These are phyloP conservation scores for Penicillium crystallinum DNA, from an alignment of 495 filamentous ascomycete genomes.

Conservation along the genomic window DNA sequence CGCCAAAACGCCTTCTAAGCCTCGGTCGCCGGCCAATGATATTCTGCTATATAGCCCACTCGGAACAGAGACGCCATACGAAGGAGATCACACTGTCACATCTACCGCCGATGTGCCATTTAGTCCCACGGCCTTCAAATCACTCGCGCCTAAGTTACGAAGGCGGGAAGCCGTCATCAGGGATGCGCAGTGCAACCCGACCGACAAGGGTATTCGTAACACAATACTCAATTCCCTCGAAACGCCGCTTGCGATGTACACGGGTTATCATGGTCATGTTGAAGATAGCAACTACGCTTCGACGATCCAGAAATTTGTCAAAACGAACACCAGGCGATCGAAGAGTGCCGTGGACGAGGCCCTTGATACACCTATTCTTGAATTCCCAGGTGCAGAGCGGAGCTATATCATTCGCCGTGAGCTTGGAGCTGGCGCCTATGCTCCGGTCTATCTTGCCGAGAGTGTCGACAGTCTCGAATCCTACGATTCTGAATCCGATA, in stretches of 20 bases:
- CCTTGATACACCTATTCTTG: slow-evolving; percentile 60
- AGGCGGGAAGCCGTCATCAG: slow-evolving; percentile 61
- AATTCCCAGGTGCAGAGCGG: slow-evolving; percentile 54
- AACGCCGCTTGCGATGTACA: slow-evolving; percentile 64
- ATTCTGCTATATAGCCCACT: slow-evolving; percentile 32
- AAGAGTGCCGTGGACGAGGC: slow-evolving; percentile 47
- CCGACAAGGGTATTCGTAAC: slow-evolving; percentile 65
- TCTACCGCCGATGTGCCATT: slow-evolving; percentile 35
- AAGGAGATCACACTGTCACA: slow-evolving; percentile 26
- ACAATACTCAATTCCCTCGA: slow-evolving; percentile 68
- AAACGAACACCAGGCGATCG: slow-evolving; percentile 55
- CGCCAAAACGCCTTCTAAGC: slow-evolving; percentile 70
- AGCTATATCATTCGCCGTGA: slow-evolving; percentile 79
- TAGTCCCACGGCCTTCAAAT: slow-evolving; percentile 48
- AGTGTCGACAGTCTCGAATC: slow-evolving; percentile 50
- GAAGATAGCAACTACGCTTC: slow-evolving; percentile 54
- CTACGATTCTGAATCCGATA: slow-evolving; percentile 43
- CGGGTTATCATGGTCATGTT: slow-evolving; percentile 69
- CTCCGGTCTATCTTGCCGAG: slow-evolving; percentile 87
- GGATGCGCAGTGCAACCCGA: slow-evolving; percentile 82
- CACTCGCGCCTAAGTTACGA: slow-evolving; percentile 20
- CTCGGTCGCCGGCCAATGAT: slow-evolving; percentile 26
- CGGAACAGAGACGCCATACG: slow-evolving; percentile 23
- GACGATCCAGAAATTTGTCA: slow-evolving; percentile 77
- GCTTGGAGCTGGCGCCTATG: slow-evolving; percentile 88